phyloP scores from a whole-genome alignment of 495 filamentous ascomycete species.

The Evernia prunastri region DNA sequence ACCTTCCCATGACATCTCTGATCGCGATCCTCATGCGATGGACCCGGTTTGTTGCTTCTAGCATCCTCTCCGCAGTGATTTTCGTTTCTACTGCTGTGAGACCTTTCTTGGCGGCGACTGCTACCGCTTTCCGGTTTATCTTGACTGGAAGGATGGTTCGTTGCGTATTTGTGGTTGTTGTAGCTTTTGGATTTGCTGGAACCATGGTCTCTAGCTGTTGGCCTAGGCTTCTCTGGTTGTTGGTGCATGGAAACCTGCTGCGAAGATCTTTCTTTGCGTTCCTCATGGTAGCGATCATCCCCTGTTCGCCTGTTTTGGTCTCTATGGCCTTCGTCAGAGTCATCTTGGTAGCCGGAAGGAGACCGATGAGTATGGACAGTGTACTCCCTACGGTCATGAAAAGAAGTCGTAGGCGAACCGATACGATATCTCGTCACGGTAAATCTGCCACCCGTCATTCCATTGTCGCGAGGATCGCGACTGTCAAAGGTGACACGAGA shows the following conservation, averaged over 20 bases:
- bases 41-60: not conserved
- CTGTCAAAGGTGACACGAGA: no score
- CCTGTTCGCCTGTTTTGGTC: not conserved
- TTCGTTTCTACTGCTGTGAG: conserved; percentile 1
- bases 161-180: not conserved
- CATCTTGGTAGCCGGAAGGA: not conserved
- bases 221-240: not conserved
- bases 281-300: not conserved
- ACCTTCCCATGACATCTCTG: not conserved
- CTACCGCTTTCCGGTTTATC: not conserved
- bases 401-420: not conserved
- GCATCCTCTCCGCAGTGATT: not conserved
- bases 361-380: not conserved
- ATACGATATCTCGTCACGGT: not conserved
- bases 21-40: not conserved
- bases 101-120: not conserved
- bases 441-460: not conserved
- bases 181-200: not conserved
- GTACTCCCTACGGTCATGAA: not conserved
- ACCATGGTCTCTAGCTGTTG: not conserved
- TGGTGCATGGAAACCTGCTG: not conserved
- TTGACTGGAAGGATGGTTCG: not conserved
- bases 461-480: not conserved
- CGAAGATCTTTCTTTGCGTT: not conserved
- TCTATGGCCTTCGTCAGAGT: not conserved